Percentiles rank a stretch among this genome's conserved stretches.
phyloP scores from a whole-genome alignment of 192 early-diverging fungal genomes.

The Coemansia sp. region DNA sequence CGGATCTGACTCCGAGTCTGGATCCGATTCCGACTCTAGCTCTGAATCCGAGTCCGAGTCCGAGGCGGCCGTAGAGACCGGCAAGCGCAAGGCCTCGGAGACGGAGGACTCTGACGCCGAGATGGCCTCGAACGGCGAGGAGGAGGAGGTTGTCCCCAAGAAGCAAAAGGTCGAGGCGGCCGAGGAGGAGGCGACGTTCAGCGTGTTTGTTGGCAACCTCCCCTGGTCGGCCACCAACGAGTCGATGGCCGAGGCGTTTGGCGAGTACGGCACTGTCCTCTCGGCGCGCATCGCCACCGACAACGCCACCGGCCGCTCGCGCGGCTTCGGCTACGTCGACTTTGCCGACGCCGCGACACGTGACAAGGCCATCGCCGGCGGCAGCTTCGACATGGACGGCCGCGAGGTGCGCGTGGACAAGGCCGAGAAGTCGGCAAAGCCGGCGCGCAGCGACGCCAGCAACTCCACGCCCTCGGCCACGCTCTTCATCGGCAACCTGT shows the following conservation, averaged over 20 bases:
- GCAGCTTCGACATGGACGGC: constrained; percentile 77
- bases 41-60: constrained; percentile 52
- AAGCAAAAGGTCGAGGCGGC: constrained; percentile 56
- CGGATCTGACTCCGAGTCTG: constrained; percentile 14
- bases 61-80: constrained; percentile 27
- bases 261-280: constrained; percentile 65
- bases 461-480: constrained; percentile 51
- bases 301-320: constrained; percentile 58
- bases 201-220: constrained; percentile 88
- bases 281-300: constrained; percentile 78
- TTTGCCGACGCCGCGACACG: constrained; percentile 66
- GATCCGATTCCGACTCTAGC: constrained; percentile 32
- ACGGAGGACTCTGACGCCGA: constrained; percentile 35
- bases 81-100: constrained; percentile 13
- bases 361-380: constrained; percentile 65
- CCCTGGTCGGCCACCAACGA: constrained; percentile 75
- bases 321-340: constrained; percentile 87
- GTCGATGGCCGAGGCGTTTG: constrained; percentile 73
- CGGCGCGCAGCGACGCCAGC: constrained; percentile 35
- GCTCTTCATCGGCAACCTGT: constrained; percentile 83
- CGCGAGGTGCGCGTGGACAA: constrained; percentile 78
- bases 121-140: constrained; percentile 26
- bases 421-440: constrained; percentile 39
- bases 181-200: constrained; percentile 55
- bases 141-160: constrained; percentile 40